Base-by-base conservation (phyloP, 192 early-diverging fungal species). In the Backusella westeae region DNA sequence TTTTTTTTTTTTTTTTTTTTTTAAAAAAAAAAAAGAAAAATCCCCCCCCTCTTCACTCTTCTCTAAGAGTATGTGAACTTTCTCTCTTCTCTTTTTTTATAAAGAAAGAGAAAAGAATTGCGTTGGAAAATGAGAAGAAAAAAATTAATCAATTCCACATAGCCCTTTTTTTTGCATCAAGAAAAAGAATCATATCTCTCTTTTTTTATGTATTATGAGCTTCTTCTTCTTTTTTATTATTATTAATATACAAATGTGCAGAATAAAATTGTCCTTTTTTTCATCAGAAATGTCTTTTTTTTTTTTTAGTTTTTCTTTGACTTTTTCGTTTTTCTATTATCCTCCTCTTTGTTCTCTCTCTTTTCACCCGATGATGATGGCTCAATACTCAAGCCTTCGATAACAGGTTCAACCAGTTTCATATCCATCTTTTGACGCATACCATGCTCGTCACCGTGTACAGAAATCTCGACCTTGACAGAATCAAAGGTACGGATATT, bases 401-500 rank as follows among this genome's bases (percentile, higher is more conserved):
- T 81, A 71, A 72, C 77, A 7, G 90, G 90, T 44, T 84, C 80
- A 23, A 91, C 71, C 34, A 91, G 66, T 23, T 78, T 77, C 86
- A 91, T 86, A 76, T 89, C 86, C 71, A 91, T 80, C 79, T 89
- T 91, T 80, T 91, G 88, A 39, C 89, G 76, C 87, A 90, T 87
- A 65, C 88, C 87, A 3, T 84, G 83, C 46, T 83, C 85, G 63
- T 85, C 89, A 39, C 82, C 86, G 63, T 89, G 83, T 65, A 91
- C 85, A 41, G 83, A 85, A 67, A 96, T 89, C 49, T 89, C 83
- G 6, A 98, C 94, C 49, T 88, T 87, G 12, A 97, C 91, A 80
- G 92, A 92, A 77, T 88, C 82, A 83, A 98, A 98, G 19, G 97
- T 81, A 68, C 89, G 87, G 7, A 97, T 86, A 42, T 75, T 85